A percentile compares a stretch with the other conserved stretches of the same genome.
Evolutionary conservation across 176 grass and related monocot species (phyloP).

Genomic region (Oryza punctata): DNA sequence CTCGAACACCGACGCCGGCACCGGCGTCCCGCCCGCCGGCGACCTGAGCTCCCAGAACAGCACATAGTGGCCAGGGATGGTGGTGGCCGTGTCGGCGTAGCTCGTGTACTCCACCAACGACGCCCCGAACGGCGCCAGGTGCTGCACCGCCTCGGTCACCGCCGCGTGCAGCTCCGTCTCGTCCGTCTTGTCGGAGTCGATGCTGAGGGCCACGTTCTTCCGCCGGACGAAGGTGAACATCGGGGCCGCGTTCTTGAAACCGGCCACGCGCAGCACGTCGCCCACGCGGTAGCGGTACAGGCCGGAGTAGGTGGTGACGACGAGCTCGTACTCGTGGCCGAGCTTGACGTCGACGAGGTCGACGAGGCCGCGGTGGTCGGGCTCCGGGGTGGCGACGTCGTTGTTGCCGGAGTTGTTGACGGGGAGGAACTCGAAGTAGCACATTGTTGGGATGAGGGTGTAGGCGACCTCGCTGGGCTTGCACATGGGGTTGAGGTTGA

Average conservation of each 20-base stretch:
- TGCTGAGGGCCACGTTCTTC: conserved; percentile 68
- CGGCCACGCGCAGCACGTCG: conserved; percentile 67
- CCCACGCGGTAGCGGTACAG: conserved; percentile 74
- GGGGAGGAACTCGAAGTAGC: conserved; percentile 97
- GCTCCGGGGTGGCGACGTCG: conserved; percentile 11
- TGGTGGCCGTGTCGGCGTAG: conserved; percentile 44
- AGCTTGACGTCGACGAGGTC: conserved; percentile 62
- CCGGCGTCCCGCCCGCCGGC: not conserved
- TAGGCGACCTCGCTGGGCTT: conserved; percentile 83
- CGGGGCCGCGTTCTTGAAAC: conserved; percentile 71
- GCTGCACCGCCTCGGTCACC: conserved; percentile 49
- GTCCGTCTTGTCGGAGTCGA: conserved; percentile 78
- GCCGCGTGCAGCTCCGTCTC: conserved; percentile 73
- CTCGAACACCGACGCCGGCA: conserved; percentile 49
- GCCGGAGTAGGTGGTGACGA: conserved; percentile 69
- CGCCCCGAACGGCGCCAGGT: conserved; percentile 44
- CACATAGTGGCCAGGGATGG: conserved; percentile 70
- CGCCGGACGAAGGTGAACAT: conserved; percentile 64
- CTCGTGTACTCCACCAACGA: conserved; percentile 83
- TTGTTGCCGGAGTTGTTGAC: conserved; percentile 2
- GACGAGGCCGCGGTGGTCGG: conserved; percentile 50
- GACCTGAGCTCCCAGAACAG: conserved; percentile 72
- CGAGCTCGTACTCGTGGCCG: conserved; percentile 69
- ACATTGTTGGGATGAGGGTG: conserved; percentile 93
- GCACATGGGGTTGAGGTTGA: conserved; percentile 91